Evolutionary conservation across 495 filamentous ascomycete genomes (phyloP), one percentile per base, ranked within the genome.

Genomic region (Xylaria telfairii): DNA sequence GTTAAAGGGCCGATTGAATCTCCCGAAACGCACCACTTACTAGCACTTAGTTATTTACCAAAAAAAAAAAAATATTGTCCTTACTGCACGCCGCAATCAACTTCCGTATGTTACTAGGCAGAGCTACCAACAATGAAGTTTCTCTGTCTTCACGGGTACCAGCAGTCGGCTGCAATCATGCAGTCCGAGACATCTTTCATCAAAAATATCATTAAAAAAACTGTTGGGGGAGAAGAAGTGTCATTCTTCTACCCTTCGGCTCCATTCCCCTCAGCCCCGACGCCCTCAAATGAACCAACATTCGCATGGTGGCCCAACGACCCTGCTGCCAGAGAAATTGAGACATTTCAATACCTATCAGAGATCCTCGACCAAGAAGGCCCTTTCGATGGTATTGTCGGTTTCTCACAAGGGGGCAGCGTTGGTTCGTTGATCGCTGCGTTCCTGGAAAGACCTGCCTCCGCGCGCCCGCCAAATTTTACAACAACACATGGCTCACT

Each of bases 351-450:
- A 8, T 59, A 59, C 17, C 15, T 59, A 21, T 59, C 54, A 37
- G n/a, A 59, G 15, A 59, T 59, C 17, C 30, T 59, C 28, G 54
- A 59, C 26, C 15, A 59, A 17, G 54, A 59, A 37, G 54, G 54
- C 4, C 54, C 54, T 28, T 59, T 59, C 6, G 72, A 76, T 37
- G 74, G 72, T 71, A 82, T 59, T 28, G 30, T 59, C 54, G 54
- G 54, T 59, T 59, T 59, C 54, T 59, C 54, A 3, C 54, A 59
- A 28, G 54, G 54, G 1, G 54, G 54, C 26, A 59, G 54, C 17
- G 54, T 59, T 8, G 54, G 54, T n/a, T 59, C 54, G 12, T 59
- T 59, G 54, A 37, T 59, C 26, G 54, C 54, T 19, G 54, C 54
- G 17, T 28, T 59, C 54, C 54, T 59, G 4, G 54, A 59, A 37